Evolutionary conservation across 2,329 filamentous ascomycete species (phyloP).

Genomic region (Eutypella sp.): DNA sequence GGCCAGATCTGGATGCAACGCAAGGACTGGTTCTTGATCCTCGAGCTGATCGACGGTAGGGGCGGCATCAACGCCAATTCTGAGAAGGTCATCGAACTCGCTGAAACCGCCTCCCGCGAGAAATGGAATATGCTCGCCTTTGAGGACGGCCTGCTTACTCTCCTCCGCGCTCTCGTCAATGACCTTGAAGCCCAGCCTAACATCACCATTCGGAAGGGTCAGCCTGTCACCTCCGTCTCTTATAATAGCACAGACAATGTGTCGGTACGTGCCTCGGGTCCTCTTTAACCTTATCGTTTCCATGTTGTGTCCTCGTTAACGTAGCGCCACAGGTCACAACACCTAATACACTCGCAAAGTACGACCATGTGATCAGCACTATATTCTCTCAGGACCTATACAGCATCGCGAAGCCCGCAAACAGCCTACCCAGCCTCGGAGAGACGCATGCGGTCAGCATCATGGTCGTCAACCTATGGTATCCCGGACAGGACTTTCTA

Average conservation of each 20-base stretch:
- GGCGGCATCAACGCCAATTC: slow-evolving; percentile 9
- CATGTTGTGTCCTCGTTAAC: too few relatives aligned
- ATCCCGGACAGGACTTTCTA: slow-evolving; percentile 58
- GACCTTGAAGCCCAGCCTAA: slow-evolving; percentile 50
- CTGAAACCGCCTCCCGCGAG: slow-evolving; percentile 13
- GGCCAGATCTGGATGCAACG: slow-evolving; percentile 5
- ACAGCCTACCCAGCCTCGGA: slow-evolving; percentile 42
- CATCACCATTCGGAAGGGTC: slow-evolving; percentile 51
- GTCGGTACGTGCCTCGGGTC: slow-evolving; percentile 31
- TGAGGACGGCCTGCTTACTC: slow-evolving; percentile 55
- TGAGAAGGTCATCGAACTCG: slow-evolving; percentile 21
- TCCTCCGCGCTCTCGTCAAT: slow-evolving; percentile 50
- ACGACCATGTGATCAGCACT: slow-evolving; percentile 62
- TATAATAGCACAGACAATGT: slow-evolving; percentile 32
- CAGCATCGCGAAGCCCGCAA: slow-evolving; percentile 25
- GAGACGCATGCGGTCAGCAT: slow-evolving; percentile 68
- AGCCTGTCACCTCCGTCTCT: slow-evolving; percentile 44
- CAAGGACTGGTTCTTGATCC: slow-evolving; percentile 15
- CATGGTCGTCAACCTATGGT: slow-evolving; percentile 91
- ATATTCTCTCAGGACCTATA: slow-evolving; percentile 46
- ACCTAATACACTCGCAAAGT: slow-evolving; percentile 24
- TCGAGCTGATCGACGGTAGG: slow-evolving; percentile 17
- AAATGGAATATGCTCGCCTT: slow-evolving; percentile 41
- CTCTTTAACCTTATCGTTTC: too few relatives aligned
- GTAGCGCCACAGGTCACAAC: slow-evolving; percentile 28